Evolutionary conservation across 768 basidiomycete genomes (phyloP).

Genomic region (Suillus hirtellus): DNA sequence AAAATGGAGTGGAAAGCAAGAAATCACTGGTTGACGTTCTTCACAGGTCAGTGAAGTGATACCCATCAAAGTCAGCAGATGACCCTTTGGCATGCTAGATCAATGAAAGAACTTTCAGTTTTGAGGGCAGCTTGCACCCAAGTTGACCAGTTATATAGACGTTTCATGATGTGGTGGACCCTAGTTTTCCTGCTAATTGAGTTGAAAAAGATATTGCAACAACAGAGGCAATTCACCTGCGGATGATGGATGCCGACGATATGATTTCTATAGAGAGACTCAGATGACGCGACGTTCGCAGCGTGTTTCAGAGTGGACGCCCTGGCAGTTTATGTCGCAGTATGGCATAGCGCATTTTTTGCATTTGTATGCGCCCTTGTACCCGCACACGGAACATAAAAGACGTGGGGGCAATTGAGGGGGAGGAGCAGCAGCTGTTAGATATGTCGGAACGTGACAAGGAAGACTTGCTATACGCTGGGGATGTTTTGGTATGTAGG

Average conservation of each 20-base stretch:
- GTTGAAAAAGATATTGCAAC: neutral
- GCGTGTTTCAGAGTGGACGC: slow-evolving; percentile 75
- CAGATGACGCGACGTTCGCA: slow-evolving; percentile 75
- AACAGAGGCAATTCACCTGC: neutral
- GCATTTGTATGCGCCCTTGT: slow-evolving; percentile 80
- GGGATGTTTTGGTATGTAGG: neutral
- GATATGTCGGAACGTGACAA: slow-evolving; percentile 60
- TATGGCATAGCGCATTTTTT: slow-evolving; percentile 74
- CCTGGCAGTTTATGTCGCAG: slow-evolving; percentile 72
- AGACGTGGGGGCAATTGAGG: slow-evolving; percentile 65
- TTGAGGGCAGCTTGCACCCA: neutral
- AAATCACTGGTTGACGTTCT: neutral
- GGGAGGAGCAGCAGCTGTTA: slow-evolving; percentile 64
- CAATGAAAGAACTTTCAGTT: neutral
- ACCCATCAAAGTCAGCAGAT: neutral
- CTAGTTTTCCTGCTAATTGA: neutral
- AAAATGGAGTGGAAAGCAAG: neutral
- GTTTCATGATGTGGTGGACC: no score
- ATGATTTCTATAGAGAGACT: slow-evolving; percentile 5
- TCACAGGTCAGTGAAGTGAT: neutral
- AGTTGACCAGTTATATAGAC: neutral
- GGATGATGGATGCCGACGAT: neutral
- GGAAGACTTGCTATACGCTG: slow-evolving; percentile 63
- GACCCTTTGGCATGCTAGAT: neutral
- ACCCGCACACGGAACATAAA: slow-evolving; percentile 86